Percentiles rank a stretch among this genome's conserved stretches.
These are phyloP conservation scores for Sporothrix brasiliensis DNA, from an alignment of 2,329 filamentous ascomycete genomes.

Conservation along the genomic window DNA sequence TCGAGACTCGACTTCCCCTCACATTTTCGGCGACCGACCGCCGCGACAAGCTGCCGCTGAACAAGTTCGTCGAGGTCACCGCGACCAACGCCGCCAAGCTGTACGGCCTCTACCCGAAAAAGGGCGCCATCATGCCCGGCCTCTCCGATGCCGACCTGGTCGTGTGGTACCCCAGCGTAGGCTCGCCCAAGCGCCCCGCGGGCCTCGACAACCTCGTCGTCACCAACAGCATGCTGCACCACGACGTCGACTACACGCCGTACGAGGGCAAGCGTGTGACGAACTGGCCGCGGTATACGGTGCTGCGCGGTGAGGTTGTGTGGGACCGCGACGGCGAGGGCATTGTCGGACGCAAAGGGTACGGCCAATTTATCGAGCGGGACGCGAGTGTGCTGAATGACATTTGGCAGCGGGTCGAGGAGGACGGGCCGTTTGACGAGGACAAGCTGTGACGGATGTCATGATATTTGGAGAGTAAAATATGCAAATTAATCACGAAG, in stretches of 20 bases:
- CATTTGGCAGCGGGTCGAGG: conserved; percentile 36
- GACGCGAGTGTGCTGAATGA: conserved; percentile 38
- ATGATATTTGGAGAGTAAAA: neutral
- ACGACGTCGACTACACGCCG: conserved; percentile 65
- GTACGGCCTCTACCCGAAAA: conserved; percentile 57
- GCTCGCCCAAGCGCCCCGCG: conserved; percentile 34
- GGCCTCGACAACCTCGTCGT: conserved; percentile 45
- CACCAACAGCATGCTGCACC: conserved; percentile 59
- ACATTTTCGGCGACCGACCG: conserved; percentile 41
- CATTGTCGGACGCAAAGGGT: conserved; percentile 51
- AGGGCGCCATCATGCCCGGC: conserved; percentile 56
- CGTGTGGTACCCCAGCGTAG: conserved; percentile 56
- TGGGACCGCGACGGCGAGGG: conserved; percentile 60
- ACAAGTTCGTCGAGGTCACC: conserved; percentile 59
- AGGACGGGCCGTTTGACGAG: conserved; percentile 35
- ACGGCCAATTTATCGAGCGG: conserved; percentile 54
- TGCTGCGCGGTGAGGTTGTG: conserved; percentile 60
- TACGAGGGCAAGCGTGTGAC: conserved; percentile 60
- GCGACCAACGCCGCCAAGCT: conserved; percentile 60
- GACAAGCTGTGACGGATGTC: conserved; percentile 34
- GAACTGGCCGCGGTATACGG: conserved; percentile 65
- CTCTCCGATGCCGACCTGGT: conserved; percentile 59
- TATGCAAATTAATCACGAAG: neutral
- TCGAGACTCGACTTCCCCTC: conserved; percentile 59
- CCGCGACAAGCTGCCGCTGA: conserved; percentile 40